Base-by-base conservation (phyloP, 768 basidiomycete genomes). In the Tephrocybe sp. region DNA sequence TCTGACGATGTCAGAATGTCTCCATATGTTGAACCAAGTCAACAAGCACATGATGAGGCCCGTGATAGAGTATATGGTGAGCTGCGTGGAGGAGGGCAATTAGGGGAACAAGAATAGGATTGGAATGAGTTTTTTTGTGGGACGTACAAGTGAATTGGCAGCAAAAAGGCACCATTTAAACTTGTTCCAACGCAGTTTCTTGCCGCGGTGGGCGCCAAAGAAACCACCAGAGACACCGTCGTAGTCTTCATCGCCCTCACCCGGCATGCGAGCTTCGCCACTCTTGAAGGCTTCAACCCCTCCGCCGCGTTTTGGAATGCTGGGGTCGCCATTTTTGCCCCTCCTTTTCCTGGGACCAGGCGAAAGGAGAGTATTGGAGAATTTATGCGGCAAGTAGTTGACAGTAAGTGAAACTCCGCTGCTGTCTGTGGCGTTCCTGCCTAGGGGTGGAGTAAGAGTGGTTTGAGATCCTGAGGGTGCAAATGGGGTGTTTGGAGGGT, bases 111-210 rank as follows among this genome's bases (percentile, higher is more conserved):
- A 23, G 12, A 31, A 6, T 8, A 3, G 21, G 18, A 18, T 18
- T 24, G 15, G 19, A 42, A 52, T 12, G 6, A 15, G 33, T 13
- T n/a, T n/a, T n/a, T n/a, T n/a, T n/a, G n/a, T n/a, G n/a, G n/a
- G n/a, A 58, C 67, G 42, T 38, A 73, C 68, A 25, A 83, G 27
- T 25, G 70, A 55, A 62, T 90, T 90, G 44, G 84, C 69, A 34
- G 77, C 38, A 62, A 90, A 85, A 22, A 92, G 65, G 15, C 70
- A 69, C 86, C 86, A 89, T 61, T 92, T 92, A 76, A 91, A 92
- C 56, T 73, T 75, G 62, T 82, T 92, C 89, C 89, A 92, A n/a
- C 82, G 72, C 52, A 84, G 70, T 52, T 69, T 72, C 37, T 57
- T 74, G 1, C 66, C 67, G 47, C 69, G 69, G 24, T 66, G 64